Percentiles rank a stretch among this genome's conserved stretches.
Conservation (phyloP, 106 monocot genomes). For the Acorus gramineus region DNA sequence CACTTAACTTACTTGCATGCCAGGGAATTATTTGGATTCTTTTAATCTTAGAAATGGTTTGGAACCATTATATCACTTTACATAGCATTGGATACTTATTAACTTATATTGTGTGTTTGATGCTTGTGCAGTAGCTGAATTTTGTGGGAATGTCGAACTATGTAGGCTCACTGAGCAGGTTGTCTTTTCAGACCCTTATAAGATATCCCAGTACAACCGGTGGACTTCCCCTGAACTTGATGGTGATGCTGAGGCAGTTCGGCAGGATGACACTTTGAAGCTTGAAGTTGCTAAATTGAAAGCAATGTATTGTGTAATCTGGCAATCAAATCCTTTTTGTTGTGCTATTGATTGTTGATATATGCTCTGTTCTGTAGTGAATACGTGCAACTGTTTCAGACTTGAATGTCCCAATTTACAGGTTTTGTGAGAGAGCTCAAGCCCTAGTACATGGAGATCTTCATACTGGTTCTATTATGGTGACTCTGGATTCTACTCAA, state of each 20-base stretch:
- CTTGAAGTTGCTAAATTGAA: conserved; percentile 82
- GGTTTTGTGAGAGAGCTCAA: conserved; percentile 98
- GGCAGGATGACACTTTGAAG: conserved; percentile 65
- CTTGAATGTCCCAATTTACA: conserved; percentile 8
- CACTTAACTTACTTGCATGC: no score
- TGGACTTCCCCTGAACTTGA: conserved; percentile 95
- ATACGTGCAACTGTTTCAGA: no score
- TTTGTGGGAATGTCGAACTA: conserved; percentile 83
- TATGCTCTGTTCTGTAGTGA: neutral
- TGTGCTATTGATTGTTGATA: neutral
- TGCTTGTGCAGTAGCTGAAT: conserved; percentile 69
- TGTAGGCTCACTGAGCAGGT: conserved; percentile 97
- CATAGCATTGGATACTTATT: no score
- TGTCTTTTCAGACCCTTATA: conserved; percentile 90
- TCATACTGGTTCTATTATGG: conserved; percentile 92
- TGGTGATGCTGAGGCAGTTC: conserved; percentile 57
- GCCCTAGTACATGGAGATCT: conserved; percentile 98
- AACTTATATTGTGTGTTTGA: no score
- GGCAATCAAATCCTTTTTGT: no score
- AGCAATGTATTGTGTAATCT: conserved; percentile 47
- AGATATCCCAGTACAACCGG: conserved; percentile 38
- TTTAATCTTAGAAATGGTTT: no score
- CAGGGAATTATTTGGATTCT: no score
- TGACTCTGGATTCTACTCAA: conserved; percentile 80
- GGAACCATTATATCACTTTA: no score